Conservation (phyloP, 768 basidiomycete genomes). For the Austroboletus festivus region DNA sequence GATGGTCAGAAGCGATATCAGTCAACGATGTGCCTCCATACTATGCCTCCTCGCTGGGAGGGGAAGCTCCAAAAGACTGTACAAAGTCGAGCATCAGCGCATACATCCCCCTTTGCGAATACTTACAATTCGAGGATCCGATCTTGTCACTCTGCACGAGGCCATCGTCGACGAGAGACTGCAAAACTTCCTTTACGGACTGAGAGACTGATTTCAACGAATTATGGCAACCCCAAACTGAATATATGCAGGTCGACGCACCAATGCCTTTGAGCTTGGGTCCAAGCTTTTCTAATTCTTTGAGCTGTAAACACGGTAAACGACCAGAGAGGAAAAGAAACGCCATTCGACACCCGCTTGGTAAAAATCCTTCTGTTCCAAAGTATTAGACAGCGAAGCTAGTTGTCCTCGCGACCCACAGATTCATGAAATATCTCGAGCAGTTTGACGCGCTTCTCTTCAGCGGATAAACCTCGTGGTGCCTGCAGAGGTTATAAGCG, state of each 20-base stretch:
- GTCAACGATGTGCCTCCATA: conserved; percentile 27
- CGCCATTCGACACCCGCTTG: conserved; percentile 38
- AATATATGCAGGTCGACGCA: conserved; percentile 30
- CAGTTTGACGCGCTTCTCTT: conserved; percentile 87
- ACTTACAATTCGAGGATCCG: conserved; percentile 88
- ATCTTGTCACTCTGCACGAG: conserved; percentile 89
- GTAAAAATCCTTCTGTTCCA: conserved; percentile 74
- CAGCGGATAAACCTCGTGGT: conserved; percentile 79
- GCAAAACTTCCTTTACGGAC: conserved; percentile 87
- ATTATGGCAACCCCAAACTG: neutral
- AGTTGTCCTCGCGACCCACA: conserved; percentile 35
- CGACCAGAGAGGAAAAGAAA: neutral
- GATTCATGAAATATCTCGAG: conserved; percentile 94
- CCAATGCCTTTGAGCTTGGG: conserved; percentile 91
- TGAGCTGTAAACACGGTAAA: conserved; percentile 48
- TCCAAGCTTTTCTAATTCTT: conserved; percentile 88
- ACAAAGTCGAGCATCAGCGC: conserved; percentile 12
- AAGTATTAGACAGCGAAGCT: neutral
- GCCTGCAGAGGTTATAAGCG: conserved; percentile 41
- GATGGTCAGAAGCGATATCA: neutral
- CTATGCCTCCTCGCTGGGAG: conserved; percentile 78
- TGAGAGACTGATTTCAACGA: conserved; percentile 61
- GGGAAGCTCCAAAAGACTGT: conserved; percentile 96
- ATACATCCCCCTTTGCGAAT: conserved; percentile 14
- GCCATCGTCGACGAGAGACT: conserved; percentile 83